Evolutionary conservation across 2,329 filamentous ascomycete genomes (phyloP), one percentile per base, ranked within the genome.

Genomic region (Cadophora sp.): DNA sequence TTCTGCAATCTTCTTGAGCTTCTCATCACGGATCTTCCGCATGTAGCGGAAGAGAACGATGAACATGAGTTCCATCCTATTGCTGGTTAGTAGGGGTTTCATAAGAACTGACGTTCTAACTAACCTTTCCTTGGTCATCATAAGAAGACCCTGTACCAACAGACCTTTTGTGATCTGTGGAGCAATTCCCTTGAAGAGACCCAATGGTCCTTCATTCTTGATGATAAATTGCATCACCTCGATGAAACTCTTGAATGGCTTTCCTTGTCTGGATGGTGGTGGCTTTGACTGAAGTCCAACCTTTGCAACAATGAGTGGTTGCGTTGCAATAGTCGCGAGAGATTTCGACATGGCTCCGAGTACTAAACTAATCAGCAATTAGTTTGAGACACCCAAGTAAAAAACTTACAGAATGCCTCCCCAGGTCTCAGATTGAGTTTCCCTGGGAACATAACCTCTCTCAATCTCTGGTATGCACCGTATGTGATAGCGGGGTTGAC

Each of bases 121-220:
- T 72, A 84, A 94, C 92, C 94, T 87, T 81, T 99, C 96, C 82
- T 99, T 99, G 58, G 94, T 96, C 94, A 97, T 99, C 96, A 99
- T 99, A 47, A 99, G 83, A 65, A 99, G 88, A 59, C 96, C 96
- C 77, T 99, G 96, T 2, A 99, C 96, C 59, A 99, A 78, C 62
- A 99, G 81, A 1, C 96, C 96, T 81, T 99, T 99, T 67, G 94
- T 80, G 61, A 99, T 91, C 79, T 99, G 96, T 3, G 96, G 96
- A 0, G 89, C 94, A 72, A 99, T 97, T 50, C 96, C 96, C 82
- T 99, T 99, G 84, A 98, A 99, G 1, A 99, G 84, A n/a, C 91
- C 91, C 14, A 90, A 75, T 0, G 87, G 78, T 3, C 96, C 96
- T 78, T 99, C 96, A 69, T 97, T 89, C 75, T 97, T 84, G 64